Base-by-base conservation (phyloP, 140 eudicot genomes). In the Flaveria floridana region DNA sequence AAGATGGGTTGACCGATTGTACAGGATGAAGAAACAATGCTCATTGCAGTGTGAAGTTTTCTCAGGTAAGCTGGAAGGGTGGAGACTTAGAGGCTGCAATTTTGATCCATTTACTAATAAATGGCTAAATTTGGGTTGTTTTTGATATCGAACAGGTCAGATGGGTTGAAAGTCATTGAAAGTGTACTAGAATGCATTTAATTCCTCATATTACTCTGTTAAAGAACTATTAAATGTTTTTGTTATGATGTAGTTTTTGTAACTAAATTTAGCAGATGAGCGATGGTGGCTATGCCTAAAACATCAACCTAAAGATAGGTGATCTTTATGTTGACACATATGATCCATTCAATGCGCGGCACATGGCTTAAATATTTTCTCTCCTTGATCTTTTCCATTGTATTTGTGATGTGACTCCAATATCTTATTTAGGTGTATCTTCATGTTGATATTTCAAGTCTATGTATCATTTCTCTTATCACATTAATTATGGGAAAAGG, bases 1-100 rank as follows among this genome's bases (percentile, higher is more conserved):
- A 81, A 72, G 69, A 28, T 39, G 39, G 23, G 39, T 39, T n/a
- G 67, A 72, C 76, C n/a, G n/a, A 78, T 86, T 19, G 84, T 85
- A 55, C 51, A 8, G 6, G 51, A 16, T 65, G 70, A 37, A 37
- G 50, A 34, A 37, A n/a, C 2, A 88, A 89, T 53, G 86, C 86
- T 51, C 89, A 82, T 34, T 87, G 83, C 75, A 81, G 80, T 57
- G 73, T 87, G 11, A 74, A 79, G 57, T 65, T 89, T 86, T 75
- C 7, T 87, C 90, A 15, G 50, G 50, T 56, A 80, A 78, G 68
- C 84, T 87, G 86, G 88, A 87, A 44, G 89, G 90, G 21, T 86
- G 87, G 51, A 68, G 56, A 34, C 15, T 42, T 8, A 37, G 51
- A 65, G 70, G 70, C 18, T 26, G 34, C 34, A 39, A 9, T 41